Conservation (phyloP, 2,329 filamentous ascomycete species). For the Pleoardoris graminearum region DNA sequence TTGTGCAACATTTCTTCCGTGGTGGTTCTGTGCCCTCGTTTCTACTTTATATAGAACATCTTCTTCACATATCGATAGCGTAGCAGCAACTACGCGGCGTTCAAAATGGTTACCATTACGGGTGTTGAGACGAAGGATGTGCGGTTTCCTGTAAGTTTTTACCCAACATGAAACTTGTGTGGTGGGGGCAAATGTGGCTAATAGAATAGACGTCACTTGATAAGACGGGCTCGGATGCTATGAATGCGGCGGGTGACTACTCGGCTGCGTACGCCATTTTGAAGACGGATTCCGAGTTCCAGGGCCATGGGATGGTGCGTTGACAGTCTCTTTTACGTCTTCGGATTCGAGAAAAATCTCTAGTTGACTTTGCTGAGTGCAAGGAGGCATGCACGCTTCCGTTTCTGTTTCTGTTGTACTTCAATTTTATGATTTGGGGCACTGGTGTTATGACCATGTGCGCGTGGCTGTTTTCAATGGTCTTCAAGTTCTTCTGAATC, state of each 20-base stretch:
- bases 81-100: too few species aligned
- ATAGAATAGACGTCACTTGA: conserved; percentile 75
- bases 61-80: too few species aligned
- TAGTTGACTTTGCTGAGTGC: too few species aligned
- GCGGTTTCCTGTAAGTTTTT: conserved; percentile 50
- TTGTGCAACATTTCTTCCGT: background rate
- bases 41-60: too few species aligned
- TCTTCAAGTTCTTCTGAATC: too few species aligned
- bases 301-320: conserved; percentile 77
- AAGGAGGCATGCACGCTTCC: too few species aligned
- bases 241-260: conserved; percentile 94
- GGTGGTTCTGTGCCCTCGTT: background rate
- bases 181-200: background rate
- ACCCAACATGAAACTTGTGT: background rate
- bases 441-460: too few species aligned
- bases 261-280: conserved; percentile 94
- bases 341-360: too few species aligned
- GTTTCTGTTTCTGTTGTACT: too few species aligned
- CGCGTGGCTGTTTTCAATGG: too few species aligned
- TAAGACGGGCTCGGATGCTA: conserved; percentile 95
- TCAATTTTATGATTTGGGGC: background rate
- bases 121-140: conserved; percentile 53
- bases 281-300: conserved; percentile 71
- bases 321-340: background rate
- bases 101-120: conserved; percentile 53